Conservation (phyloP, 495 filamentous ascomycete genomes). For the Penicillium cataractarum region DNA sequence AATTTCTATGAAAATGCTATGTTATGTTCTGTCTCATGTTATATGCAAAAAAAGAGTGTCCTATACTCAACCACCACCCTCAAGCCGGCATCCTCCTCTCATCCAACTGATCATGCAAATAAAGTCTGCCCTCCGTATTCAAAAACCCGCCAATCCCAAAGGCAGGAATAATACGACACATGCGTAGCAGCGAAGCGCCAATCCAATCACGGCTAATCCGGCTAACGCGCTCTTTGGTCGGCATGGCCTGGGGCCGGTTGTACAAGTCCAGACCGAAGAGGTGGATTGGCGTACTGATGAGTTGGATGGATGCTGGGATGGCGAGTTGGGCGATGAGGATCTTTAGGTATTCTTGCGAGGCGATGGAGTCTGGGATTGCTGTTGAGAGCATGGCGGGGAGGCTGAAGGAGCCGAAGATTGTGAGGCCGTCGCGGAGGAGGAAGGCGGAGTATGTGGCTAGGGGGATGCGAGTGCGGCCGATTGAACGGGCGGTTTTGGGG, state of each 20-base stretch:
- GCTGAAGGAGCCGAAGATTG: conserved; percentile 89
- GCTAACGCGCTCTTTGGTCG: conserved; percentile 57
- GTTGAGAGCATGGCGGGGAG: conserved; percentile 55
- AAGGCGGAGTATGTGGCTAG: conserved; percentile 62
- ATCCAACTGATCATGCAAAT: conserved; percentile 36
- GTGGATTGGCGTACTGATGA: conserved; percentile 82
- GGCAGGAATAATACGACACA: conserved; percentile 84
- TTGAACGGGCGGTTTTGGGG: conserved; percentile 31
- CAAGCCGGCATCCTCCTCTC: conserved; percentile 18
- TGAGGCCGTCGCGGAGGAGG: conserved; percentile 76
- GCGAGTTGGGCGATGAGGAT: conserved; percentile 69
- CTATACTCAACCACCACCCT: no score
- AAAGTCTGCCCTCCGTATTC: conserved; percentile 61
- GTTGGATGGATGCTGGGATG: conserved; percentile 77
- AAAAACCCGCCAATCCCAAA: conserved; percentile 90
- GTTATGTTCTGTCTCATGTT: conserved; percentile 2
- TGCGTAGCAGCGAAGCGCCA: conserved; percentile 70
- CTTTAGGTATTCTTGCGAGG: conserved; percentile 40
- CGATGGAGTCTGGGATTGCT: conserved; percentile 42
- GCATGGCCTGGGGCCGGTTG: conserved; percentile 58
- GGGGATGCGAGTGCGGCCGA: conserved; percentile 56
- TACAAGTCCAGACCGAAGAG: conserved; percentile 84
- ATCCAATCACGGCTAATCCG: conserved; percentile 74
- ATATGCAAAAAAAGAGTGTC: conserved; percentile 5
- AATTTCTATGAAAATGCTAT: conserved; percentile 15